Evolutionary conservation across 495 filamentous ascomycete genomes (phyloP).

Genomic region (Penicillium atrosanguineum): DNA sequence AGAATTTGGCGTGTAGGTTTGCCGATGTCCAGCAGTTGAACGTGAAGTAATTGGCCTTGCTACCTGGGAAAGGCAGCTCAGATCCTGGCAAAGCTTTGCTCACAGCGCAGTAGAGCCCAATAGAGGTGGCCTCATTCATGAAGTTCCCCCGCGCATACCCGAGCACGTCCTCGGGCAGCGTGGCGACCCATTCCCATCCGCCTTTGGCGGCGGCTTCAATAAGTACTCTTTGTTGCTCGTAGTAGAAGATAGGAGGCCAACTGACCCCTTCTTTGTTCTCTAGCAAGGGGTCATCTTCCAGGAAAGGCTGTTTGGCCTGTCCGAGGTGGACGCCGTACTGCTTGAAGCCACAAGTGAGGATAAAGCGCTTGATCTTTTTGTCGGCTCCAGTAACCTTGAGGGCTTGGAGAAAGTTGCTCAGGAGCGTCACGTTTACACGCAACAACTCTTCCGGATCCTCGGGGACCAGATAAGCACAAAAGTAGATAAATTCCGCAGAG

Average conservation of each 20-base stretch:
- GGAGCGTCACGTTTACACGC: conserved; percentile 44
- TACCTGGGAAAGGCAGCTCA: conserved; percentile 47
- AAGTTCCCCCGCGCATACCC: conserved; percentile 47
- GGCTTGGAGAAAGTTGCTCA: conserved; percentile 50
- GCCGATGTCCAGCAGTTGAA: conserved; percentile 53
- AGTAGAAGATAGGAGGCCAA: conserved; percentile 37
- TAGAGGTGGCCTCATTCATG: conserved; percentile 52
- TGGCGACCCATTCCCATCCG: conserved; percentile 44
- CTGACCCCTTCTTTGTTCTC: conserved; percentile 11
- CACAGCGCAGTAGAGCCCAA: conserved; percentile 52
- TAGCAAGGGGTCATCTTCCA: conserved; percentile 44
- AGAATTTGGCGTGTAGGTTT: conserved; percentile 51
- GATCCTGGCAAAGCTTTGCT: conserved; percentile 45
- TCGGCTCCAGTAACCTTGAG: conserved; percentile 43
- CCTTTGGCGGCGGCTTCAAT: conserved; percentile 26
- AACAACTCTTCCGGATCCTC: conserved; percentile 38
- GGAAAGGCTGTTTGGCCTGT: conserved; percentile 41
- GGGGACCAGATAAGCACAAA: background rate
- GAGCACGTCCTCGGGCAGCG: conserved; percentile 55
- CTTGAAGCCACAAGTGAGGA: conserved; percentile 54
- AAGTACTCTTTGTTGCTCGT: conserved; percentile 45
- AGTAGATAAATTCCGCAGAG: conserved; percentile 28
- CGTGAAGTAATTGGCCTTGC: conserved; percentile 43
- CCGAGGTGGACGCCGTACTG: conserved; percentile 58
- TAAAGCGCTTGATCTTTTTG: conserved; percentile 44